phyloP scores from a whole-genome alignment of 2,329 filamentous ascomycete species.

The Aquanectria penicillioides region DNA sequence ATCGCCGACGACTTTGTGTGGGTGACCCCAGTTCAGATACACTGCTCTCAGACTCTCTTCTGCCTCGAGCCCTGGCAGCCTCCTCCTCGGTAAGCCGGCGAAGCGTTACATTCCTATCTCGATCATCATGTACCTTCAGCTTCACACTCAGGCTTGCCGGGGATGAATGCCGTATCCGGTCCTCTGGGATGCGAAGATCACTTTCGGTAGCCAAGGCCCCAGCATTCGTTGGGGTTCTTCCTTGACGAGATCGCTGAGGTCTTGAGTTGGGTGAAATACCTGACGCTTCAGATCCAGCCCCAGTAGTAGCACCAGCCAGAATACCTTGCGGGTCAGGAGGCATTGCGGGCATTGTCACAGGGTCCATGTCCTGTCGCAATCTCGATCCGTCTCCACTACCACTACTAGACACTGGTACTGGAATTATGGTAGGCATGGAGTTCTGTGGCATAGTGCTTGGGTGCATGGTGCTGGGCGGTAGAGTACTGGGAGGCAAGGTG shows the following conservation, averaged over 20 bases:
- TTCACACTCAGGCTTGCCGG: constrained; percentile 64
- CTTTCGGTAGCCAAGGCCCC: constrained; percentile 59
- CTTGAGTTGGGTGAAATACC: constrained; percentile 46
- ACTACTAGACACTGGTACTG: constrained; percentile 36
- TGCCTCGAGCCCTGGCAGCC: constrained; percentile 55
- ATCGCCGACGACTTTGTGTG: constrained; percentile 56
- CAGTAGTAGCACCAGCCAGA: constrained; percentile 32
- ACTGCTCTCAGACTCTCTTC: constrained; percentile 65
- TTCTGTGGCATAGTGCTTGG: constrained; percentile 25
- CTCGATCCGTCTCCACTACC: constrained; percentile 46
- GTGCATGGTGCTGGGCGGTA: background rate
- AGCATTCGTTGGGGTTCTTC: constrained; percentile 53
- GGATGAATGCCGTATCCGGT: constrained; percentile 52
- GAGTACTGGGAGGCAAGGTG: constrained; percentile 19
- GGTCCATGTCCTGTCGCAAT: constrained; percentile 52
- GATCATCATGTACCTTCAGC: constrained; percentile 69
- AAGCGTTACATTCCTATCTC: constrained; percentile 69
- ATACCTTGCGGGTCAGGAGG: constrained; percentile 62
- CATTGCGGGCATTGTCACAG: constrained; percentile 63
- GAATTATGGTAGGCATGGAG: constrained; percentile 32
- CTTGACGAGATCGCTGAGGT: constrained; percentile 56
- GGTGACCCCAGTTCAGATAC: constrained; percentile 66
- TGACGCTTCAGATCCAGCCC: constrained; percentile 43
- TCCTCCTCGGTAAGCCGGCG: constrained; percentile 71
- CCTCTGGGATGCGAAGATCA: constrained; percentile 48